A percentile compares a stretch with the other conserved stretches of the same genome.
Conservation (phyloP, 192 early-diverging fungal genomes). For the Pilaira anomala region DNA sequence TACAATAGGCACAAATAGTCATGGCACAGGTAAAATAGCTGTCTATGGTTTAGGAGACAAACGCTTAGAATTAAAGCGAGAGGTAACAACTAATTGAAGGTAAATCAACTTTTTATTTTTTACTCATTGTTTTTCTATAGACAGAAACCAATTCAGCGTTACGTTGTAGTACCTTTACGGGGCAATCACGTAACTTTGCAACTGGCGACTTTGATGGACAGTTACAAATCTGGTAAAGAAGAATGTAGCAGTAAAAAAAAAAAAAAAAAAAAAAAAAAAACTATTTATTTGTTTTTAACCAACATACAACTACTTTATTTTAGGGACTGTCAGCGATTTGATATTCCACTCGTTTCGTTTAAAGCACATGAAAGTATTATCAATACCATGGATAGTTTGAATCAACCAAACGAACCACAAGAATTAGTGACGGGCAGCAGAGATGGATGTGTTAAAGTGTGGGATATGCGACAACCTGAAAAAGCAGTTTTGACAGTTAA, state of each 20-base stretch:
- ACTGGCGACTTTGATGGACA: constrained; percentile 69
- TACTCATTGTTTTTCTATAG: constrained; percentile 14
- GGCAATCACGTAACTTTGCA: constrained; percentile 53
- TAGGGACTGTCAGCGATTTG: constrained; percentile 61
- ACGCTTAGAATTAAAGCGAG: constrained; percentile 39
- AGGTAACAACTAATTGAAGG: constrained; percentile 26
- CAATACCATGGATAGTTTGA: constrained; percentile 65
- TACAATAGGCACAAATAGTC: constrained; percentile 55
- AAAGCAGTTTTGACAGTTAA: constrained; percentile 58
- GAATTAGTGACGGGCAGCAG: constrained; percentile 68
- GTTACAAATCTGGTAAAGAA: constrained; percentile 45
- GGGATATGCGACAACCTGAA: constrained; percentile 65
- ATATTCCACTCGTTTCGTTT: constrained; percentile 51
- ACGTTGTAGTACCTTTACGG: constrained; percentile 48
- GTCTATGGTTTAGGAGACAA: constrained; percentile 57
- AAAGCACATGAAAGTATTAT: constrained; percentile 65
- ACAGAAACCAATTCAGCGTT: constrained; percentile 51
- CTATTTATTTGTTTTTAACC: background rate
- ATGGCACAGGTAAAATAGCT: constrained; percentile 56
- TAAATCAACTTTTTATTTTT: background rate
- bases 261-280: too few relatives aligned
- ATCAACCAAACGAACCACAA: constrained; percentile 49
- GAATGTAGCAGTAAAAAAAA: constrained; percentile 14
- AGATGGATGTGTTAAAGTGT: constrained; percentile 71
- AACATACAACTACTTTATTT: too few relatives aligned